Evolutionary conservation across 106 monocot species (phyloP), one percentile per base, ranked within the genome.

Genomic region (Vanilla planifolia): DNA sequence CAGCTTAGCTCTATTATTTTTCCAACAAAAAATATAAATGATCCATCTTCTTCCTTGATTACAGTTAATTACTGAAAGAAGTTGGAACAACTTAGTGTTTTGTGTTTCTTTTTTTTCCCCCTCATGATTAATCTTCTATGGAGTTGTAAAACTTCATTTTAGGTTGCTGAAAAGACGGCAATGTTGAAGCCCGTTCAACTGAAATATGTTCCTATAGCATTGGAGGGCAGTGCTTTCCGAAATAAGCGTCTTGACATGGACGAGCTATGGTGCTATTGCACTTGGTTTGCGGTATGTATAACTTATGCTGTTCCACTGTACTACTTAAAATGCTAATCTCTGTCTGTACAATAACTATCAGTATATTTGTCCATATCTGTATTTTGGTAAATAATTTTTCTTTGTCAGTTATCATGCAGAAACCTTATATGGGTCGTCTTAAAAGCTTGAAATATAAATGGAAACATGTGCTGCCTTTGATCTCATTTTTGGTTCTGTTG

Each of bases 111-210:
- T n/a, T n/a, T n/a, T n/a, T n/a, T n/a, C n/a, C n/a, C n/a, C n/a
- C n/a, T n/a, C n/a, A n/a, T n/a, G n/a, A n/a, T n/a, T n/a, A n/a
- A n/a, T n/a, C n/a, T n/a, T 16, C 45, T 26, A 10, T 24, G 26
- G 50, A 17, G 0, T 64, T 10, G 25, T 35, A 27, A 29, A 43
- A 30, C 35, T 60, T 30, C 24, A 62, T 70, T 73, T 53, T 64
- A 91, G 90, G 90, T 91, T 73, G 85, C 85, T 58, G 90, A 85
- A 68, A 91, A 91, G 71, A 91, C 85, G 24, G 57, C 82, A 55
- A 44, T 91, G 47, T 55, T 91, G 33, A 75, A 82, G 74, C 90
- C 90, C 20, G 44, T 74, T 43, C 85, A 91, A 67, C 65, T 91
- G 70, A 85, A 85, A 65, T 61, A 77, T 66, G 90, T 91, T 63